These are phyloP conservation scores for Phytopythium boreale DNA, from an alignment of 352 stramenopile species.

Conservation along the genomic window DNA sequence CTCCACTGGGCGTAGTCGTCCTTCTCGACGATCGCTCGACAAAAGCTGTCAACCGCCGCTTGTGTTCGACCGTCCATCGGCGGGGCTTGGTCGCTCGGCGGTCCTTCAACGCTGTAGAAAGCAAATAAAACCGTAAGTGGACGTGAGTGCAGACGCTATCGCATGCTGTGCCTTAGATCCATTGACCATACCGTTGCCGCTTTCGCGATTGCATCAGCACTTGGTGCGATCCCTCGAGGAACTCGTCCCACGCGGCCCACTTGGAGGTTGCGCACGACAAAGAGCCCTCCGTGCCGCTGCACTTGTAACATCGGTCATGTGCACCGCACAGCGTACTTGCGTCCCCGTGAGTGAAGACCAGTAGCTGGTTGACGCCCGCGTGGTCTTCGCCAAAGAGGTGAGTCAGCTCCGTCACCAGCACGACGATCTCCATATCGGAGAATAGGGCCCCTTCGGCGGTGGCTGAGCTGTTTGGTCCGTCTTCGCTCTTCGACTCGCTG, in stretches of 20 bases:
- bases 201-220: background rate
- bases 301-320: constrained; percentile 14
- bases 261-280: constrained; percentile 12
- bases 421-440: constrained; percentile 13
- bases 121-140: background rate
- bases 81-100: background rate
- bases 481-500: constrained; percentile 5
- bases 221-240: constrained; percentile 9
- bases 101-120: background rate
- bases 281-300: background rate
- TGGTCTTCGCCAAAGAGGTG: constrained; percentile 32
- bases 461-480: background rate
- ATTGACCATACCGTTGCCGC: background rate
- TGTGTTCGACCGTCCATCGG: background rate
- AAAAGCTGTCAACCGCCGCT: background rate
- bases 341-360: constrained; percentile 6
- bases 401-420: constrained; percentile 20
- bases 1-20: background rate
- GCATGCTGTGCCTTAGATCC: background rate
- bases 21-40: background rate
- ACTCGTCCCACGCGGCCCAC: constrained; percentile 25
- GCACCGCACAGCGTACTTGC: background rate
- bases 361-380: constrained; percentile 18
- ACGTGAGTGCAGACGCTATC: background rate
- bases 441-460: background rate